Percentiles rank a stretch among this genome's conserved stretches.
Conservation (phyloP, 306 rosid genomes). For the Neltuma alba region DNA sequence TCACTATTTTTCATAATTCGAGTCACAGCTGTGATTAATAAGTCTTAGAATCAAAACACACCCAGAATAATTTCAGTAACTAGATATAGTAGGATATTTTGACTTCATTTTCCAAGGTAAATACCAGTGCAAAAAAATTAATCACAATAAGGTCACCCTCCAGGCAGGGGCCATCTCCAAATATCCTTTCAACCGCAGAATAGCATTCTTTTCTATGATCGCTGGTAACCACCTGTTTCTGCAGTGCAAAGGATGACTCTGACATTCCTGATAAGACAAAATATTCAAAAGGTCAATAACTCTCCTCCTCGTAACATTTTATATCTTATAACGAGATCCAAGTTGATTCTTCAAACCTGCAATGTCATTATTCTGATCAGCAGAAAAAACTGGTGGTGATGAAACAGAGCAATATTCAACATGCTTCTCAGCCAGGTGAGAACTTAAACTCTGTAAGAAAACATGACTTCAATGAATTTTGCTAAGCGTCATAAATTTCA, state of each 20-base stretch:
- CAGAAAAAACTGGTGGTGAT: slow-evolving; percentile 70
- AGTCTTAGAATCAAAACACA: slow-evolving; percentile 2
- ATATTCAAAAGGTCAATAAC: slow-evolving; percentile 28
- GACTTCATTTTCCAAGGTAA: not conserved
- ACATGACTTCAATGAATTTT: slow-evolving; percentile 15
- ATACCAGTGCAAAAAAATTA: slow-evolving; percentile 87
- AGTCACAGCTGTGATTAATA: slow-evolving; percentile 6
- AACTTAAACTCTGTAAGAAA: slow-evolving; percentile 57
- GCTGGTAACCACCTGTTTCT: slow-evolving; percentile 51
- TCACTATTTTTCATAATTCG: not conserved
- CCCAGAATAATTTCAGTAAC: not conserved
- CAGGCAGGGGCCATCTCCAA: slow-evolving; percentile 64
- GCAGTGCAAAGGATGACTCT: slow-evolving; percentile 54
- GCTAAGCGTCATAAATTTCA: slow-evolving; percentile 18
- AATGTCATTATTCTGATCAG: slow-evolving; percentile 45
- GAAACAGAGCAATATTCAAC: slow-evolving; percentile 63
- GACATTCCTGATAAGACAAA: slow-evolving; percentile 46
- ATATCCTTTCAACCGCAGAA: slow-evolving; percentile 60
- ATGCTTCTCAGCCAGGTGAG: slow-evolving; percentile 56
- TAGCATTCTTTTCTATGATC: slow-evolving; percentile 66
- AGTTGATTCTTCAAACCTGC: slow-evolving; percentile 51
- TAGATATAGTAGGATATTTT: not conserved
- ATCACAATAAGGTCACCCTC: slow-evolving; percentile 67
- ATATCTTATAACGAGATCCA: slow-evolving; percentile 25
- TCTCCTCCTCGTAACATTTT: slow-evolving; percentile 6